Percentiles rank a stretch among this genome's conserved stretches.
These are phyloP conservation scores for Starmerella floris DNA, from an alignment of 805 yeast species.

Conservation along the genomic window DNA sequence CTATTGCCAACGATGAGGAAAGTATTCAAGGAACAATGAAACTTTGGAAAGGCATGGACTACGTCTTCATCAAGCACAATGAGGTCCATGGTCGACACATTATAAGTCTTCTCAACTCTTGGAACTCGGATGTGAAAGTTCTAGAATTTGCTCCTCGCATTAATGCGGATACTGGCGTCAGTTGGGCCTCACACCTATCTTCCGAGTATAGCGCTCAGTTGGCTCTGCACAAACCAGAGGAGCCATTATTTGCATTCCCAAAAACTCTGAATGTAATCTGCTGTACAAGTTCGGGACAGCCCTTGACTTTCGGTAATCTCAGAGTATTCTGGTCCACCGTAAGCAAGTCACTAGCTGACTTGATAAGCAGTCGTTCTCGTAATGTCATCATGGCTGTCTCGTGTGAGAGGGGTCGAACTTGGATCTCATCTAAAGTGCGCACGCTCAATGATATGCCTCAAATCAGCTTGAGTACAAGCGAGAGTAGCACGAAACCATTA, in stretches of 20 bases:
- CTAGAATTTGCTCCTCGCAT: slow-evolving; percentile 6
- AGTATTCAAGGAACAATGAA: background rate
- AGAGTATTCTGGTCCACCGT: slow-evolving; percentile 45
- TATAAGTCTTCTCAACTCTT: slow-evolving; percentile 12
- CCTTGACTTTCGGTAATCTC: slow-evolving; percentile 34
- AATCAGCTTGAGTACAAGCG: slow-evolving; percentile 1
- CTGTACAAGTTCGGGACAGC: slow-evolving; percentile 26
- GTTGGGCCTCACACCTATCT: slow-evolving; percentile 8
- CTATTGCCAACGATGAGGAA: background rate
- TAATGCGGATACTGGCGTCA: background rate
- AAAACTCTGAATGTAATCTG: slow-evolving; percentile 41
- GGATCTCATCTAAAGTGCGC: slow-evolving; percentile 26
- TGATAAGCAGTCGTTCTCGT: slow-evolving; percentile 49
- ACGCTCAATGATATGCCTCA: slow-evolving; percentile 12
- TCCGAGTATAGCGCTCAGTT: slow-evolving; percentile 12
- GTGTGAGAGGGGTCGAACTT: slow-evolving; percentile 40
- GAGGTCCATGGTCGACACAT: slow-evolving; percentile 19
- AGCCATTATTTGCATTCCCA: slow-evolving; percentile 38
- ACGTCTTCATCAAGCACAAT: slow-evolving; percentile 18
- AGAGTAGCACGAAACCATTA: background rate
- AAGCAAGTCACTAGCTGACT: slow-evolving; percentile 39
- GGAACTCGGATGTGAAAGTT: slow-evolving; percentile 8
- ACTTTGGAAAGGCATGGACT: slow-evolving; percentile 23
- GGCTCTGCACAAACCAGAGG: slow-evolving; percentile 7
- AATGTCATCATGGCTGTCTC: slow-evolving; percentile 58